Percentiles rank a stretch among this genome's conserved stretches.
phyloP scores from a whole-genome alignment of 495 filamentous ascomycete genomes.

The Penicillium argentinense region DNA sequence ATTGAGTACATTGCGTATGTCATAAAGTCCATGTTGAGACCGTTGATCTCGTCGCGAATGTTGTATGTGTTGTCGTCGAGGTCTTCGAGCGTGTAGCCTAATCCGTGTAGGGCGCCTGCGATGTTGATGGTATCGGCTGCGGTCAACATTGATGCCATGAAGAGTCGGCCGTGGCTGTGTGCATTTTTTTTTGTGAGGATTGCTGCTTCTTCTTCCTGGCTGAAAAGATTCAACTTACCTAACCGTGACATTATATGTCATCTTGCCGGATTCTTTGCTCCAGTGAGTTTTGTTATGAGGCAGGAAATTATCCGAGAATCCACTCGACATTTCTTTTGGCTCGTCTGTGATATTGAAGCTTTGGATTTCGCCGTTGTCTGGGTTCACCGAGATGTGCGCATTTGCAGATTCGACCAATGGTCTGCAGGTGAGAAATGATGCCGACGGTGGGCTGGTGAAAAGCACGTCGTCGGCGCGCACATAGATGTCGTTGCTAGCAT shows the following conservation, averaged over 20 bases:
- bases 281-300: slow-evolving; percentile 11
- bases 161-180: slow-evolving; percentile 34
- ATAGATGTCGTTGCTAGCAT: too few species aligned
- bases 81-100: slow-evolving; percentile 20
- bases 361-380: slow-evolving; percentile 27
- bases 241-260: slow-evolving; percentile 16
- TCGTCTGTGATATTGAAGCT: slow-evolving; percentile 22
- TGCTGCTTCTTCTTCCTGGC: too few species aligned
- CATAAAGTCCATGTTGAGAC: slow-evolving; percentile 42
- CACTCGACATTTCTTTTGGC: slow-evolving; percentile 13
- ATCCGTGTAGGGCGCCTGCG: slow-evolving; percentile 3
- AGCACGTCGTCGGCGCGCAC: too few species aligned
- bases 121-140: slow-evolving; percentile 23
- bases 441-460: slow-evolving; percentile 19
- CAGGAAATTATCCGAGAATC: slow-evolving; percentile 29
- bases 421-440: slow-evolving; percentile 31
- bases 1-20: slow-evolving; percentile 34
- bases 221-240: slow-evolving; percentile 10
- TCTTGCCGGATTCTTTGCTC: not conserved
- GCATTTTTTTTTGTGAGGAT: too few species aligned
- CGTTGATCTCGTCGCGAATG: slow-evolving; percentile 31
- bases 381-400: slow-evolving; percentile 29
- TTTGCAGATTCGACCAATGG: slow-evolving; percentile 33
- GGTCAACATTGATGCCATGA: slow-evolving; percentile 30
- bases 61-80: slow-evolving; percentile 37